phyloP scores from a whole-genome alignment of 2,329 filamentous ascomycete genomes.

The Sporothrix globosa region DNA sequence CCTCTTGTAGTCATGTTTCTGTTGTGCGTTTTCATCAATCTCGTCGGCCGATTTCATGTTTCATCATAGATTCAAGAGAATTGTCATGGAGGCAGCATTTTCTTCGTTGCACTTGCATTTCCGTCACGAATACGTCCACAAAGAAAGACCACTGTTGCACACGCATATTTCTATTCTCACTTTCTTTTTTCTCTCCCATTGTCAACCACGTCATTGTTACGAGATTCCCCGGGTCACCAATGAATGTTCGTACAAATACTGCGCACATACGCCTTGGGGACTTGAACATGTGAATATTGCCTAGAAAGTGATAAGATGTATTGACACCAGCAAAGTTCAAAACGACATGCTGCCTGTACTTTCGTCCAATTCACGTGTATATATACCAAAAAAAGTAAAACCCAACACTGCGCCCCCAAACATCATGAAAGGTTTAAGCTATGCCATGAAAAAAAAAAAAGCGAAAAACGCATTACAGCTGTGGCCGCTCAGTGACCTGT shows the following conservation, averaged over 20 bases:
- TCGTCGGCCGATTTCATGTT: background rate
- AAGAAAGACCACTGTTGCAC: constrained; percentile 30
- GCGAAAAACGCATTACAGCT: constrained; percentile 22
- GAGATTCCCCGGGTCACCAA: too few relatives aligned
- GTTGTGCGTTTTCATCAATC: constrained; percentile 1
- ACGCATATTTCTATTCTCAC: constrained; percentile 4
- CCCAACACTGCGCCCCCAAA: background rate
- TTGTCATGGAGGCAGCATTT: constrained; percentile 12
- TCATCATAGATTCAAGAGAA: background rate
- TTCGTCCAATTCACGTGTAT: background rate
- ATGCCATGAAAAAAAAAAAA: background rate
- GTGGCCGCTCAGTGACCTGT: constrained; percentile 23
- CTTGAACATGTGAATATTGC: background rate
- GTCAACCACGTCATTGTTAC: background rate
- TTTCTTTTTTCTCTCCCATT: background rate
- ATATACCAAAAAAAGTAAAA: background rate
- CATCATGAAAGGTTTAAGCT: background rate
- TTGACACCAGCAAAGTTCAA: background rate
- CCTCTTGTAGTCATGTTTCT: background rate
- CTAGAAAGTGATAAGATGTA: background rate
- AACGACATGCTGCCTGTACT: background rate
- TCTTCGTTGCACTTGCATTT: constrained; percentile 1
- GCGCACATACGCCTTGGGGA: background rate
- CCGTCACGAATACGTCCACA: constrained; percentile 28
- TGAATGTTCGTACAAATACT: too few relatives aligned